These are phyloP conservation scores for Cercospora beticola DNA, from an alignment of 2,329 filamentous ascomycete species.

Conservation along the genomic window DNA sequence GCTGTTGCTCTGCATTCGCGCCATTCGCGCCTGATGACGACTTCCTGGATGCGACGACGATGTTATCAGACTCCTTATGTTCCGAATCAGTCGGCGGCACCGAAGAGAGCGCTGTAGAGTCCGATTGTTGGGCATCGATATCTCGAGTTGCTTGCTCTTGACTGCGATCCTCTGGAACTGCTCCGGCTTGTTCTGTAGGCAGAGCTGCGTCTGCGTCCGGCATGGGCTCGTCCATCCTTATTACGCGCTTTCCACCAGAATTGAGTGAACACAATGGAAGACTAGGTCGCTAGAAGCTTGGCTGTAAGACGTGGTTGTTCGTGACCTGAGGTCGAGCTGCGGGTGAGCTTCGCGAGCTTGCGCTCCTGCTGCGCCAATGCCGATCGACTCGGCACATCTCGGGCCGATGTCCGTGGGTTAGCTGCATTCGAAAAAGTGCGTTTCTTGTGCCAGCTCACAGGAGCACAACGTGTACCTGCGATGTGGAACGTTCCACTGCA, in stretches of 20 bases:
- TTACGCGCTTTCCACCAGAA: not conserved
- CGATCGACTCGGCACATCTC: not conserved
- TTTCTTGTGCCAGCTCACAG: not conserved
- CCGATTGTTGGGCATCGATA: constrained; percentile 12
- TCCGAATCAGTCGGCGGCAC: constrained; percentile 21
- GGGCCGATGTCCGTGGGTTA: not conserved
- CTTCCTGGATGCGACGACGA: not conserved
- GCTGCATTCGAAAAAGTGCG: not conserved
- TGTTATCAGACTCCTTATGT: constrained; percentile 15
- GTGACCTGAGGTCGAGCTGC: not conserved
- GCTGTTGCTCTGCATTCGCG: not conserved
- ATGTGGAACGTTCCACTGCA: not conserved
- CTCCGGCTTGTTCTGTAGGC: not conserved
- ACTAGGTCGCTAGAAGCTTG: not conserved
- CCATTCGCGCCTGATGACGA: not conserved
- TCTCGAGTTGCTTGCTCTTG: constrained; percentile 3
- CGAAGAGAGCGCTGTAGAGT: constrained; percentile 17
- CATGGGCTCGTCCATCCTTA: constrained; percentile 9
- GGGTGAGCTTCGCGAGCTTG: not conserved
- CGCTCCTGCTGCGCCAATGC: not conserved
- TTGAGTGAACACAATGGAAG: not conserved
- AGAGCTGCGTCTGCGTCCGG: constrained; percentile 6
- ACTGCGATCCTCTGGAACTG: not conserved
- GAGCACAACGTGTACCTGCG: not conserved
- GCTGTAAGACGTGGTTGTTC: not conserved